Base-by-base conservation (phyloP, 2,329 filamentous ascomycete species). In the Aspergillus sp. region DNA sequence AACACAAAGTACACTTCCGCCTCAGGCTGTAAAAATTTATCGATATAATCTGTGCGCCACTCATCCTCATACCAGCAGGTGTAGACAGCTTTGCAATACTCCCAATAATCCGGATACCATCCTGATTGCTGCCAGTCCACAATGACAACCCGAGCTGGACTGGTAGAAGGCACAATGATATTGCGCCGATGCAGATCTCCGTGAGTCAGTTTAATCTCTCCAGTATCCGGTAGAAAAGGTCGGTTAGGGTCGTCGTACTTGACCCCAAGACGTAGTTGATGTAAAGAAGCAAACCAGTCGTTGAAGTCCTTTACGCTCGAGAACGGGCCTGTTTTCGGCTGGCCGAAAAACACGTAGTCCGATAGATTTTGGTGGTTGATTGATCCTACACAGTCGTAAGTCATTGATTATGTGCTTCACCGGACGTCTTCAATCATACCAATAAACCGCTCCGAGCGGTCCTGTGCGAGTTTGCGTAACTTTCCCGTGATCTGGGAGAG, bases 31-130 rank as follows among this genome's bases (percentile, higher is more conserved):
- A 49, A 6, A 34, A 49, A 44, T 3, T 37, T 32, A 11, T 48
- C 46, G 27, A 53, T 47, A 6, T 13, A 49, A 1, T 44, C 44
- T 7, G 4, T 35, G 10, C 47, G 50, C 50, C 45, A 52, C 29
- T 50, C 45, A 39, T 42, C 41, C 28, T 45, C n/a, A n/a, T n/a
- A 32, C 31, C n/a, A 8, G 8, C 8, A 32, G 8, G 31, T 32
- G 31, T 32, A 32, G 8, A 32, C 3, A 32, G 31, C 31, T n/a
- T 32, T 32, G 31, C 31, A 32, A n/a, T 32, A 32, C 31, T 32
- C 31, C 31, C 31, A 32, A 32, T 32, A 32, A 32, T 32, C 31
- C n/a, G 31, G 31, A n/a, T 32, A 32, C 31, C 31, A 32, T 9
- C 31, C 31, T 9, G 31, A 8, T 9, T 32, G 31, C 8, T 8